These are phyloP conservation scores for Aspergillus ostianus DNA, from an alignment of 495 filamentous ascomycete genomes.

Conservation along the genomic window DNA sequence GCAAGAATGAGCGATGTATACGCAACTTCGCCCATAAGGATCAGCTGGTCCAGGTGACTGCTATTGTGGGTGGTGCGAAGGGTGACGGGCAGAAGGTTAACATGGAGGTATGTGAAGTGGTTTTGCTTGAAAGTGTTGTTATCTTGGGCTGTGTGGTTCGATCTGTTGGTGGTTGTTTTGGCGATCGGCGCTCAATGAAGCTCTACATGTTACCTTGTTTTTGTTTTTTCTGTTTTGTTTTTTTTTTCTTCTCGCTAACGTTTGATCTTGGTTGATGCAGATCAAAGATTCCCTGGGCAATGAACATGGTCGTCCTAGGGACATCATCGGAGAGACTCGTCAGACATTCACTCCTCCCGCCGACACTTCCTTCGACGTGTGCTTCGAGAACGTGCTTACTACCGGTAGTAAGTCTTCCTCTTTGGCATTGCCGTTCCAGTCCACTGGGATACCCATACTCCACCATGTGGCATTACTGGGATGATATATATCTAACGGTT, in stretches of 20 bases:
- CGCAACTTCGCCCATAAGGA: slow-evolving; percentile 93
- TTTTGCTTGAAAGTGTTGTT: background rate
- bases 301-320: slow-evolving; percentile 87
- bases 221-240: background rate
- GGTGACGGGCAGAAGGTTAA: slow-evolving; percentile 93
- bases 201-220: background rate
- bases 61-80: slow-evolving; percentile 76
- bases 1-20: slow-evolving; percentile 80
- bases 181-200: background rate
- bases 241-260: slow-evolving; percentile 15
- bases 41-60: slow-evolving; percentile 97
- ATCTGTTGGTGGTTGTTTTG: background rate
- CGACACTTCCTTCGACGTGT: slow-evolving; percentile 94
- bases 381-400: slow-evolving; percentile 82
- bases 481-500: slow-evolving; percentile 9
- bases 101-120: slow-evolving; percentile 73
- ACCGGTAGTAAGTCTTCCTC: slow-evolving; percentile 55
- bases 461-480: background rate
- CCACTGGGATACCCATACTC: too few relatives aligned
- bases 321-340: slow-evolving; percentile 86
- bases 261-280: slow-evolving; percentile 42
- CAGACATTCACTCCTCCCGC: slow-evolving; percentile 95
- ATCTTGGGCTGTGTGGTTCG: slow-evolving; percentile 1
- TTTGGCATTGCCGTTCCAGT: too few relatives aligned
- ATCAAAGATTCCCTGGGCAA: slow-evolving; percentile 94